Percentiles rank a stretch among this genome's conserved stretches.
These are phyloP conservation scores for Bryum argenteum DNA, from an alignment of 225 moss, liverwort and hornwort genomes.

Conservation along the genomic window DNA sequence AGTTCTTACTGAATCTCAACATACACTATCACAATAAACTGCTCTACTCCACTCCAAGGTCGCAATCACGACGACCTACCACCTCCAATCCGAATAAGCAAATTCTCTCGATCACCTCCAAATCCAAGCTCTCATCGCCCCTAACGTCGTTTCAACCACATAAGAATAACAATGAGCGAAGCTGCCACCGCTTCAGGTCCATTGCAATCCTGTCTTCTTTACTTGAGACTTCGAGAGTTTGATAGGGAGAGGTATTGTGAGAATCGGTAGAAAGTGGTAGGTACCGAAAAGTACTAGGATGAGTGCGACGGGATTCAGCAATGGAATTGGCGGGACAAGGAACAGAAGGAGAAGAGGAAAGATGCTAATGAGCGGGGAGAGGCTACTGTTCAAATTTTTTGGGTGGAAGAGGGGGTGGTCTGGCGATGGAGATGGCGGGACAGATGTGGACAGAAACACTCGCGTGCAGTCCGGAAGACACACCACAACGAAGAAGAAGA, in stretches of 20 bases:
- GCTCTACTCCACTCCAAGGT: slow-evolving; percentile 20
- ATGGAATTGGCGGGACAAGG: not conserved
- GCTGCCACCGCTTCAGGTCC: slow-evolving; percentile 25
- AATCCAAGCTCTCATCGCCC: slow-evolving; percentile 21
- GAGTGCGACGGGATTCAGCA: not conserved
- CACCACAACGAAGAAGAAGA: too few species aligned
- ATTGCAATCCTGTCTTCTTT: slow-evolving; percentile 12
- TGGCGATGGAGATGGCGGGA: slow-evolving; percentile 2
- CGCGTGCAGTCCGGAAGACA: not conserved
- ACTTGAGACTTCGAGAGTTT: not conserved
- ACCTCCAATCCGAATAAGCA: not conserved
- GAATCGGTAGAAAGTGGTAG: not conserved
- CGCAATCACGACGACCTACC: slow-evolving; percentile 29
- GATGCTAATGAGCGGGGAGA: not conserved
- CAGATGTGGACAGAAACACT: slow-evolving; percentile 21
- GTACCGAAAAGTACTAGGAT: not conserved
- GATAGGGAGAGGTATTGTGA: not conserved
- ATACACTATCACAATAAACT: slow-evolving; percentile 5
- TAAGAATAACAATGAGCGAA: slow-evolving; percentile 1
- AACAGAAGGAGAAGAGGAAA: not conserved
- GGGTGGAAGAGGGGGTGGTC: not conserved
- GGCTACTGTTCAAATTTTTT: not conserved
- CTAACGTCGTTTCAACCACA: slow-evolving; percentile 14
- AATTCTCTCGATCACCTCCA: not conserved
- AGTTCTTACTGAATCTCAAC: slow-evolving; percentile 17